Evolutionary conservation across 2,329 filamentous ascomycete genomes (phyloP).

Genomic region (Penicillium sp.): DNA sequence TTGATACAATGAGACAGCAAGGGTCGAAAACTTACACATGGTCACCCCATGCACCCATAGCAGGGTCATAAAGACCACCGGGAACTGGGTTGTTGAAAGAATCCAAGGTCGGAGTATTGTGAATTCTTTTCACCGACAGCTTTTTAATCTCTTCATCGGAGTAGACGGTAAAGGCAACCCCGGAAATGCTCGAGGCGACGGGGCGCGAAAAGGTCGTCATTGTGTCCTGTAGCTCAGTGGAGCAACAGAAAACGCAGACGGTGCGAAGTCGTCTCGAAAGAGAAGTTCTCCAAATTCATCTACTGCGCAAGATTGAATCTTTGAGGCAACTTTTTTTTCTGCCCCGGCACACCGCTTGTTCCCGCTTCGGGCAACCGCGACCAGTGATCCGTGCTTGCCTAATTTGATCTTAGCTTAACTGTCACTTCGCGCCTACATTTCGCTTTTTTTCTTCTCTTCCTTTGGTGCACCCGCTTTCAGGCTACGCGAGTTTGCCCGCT

Average conservation of each 20-base stretch:
- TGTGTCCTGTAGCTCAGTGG: conserved; percentile 34
- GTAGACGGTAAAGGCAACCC: conserved; percentile 87
- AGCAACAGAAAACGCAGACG: conserved; percentile 36
- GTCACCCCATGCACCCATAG: conserved; percentile 86
- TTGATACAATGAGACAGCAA: conserved; percentile 7
- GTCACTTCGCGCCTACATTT: conserved; percentile 4
- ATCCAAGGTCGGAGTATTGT: conserved; percentile 93
- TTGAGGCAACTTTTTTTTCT: conserved; percentile 42
- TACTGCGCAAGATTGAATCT: conserved; percentile 32
- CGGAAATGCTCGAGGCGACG: conserved; percentile 77
- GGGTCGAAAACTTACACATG: conserved; percentile 62
- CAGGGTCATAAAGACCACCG: conserved; percentile 88
- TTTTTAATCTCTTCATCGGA: conserved; percentile 78
- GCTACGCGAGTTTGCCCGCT: background rate
- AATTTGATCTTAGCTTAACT: background rate
- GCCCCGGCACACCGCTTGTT: conserved; percentile 34
- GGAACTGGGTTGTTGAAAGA: conserved; percentile 84
- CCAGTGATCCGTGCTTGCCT: conserved; percentile 8
- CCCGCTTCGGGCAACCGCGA: conserved; percentile 18
- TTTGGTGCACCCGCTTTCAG: background rate
- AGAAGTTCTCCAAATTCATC: conserved; percentile 26
- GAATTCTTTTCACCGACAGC: conserved; percentile 90
- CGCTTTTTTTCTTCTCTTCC: conserved; percentile 8
- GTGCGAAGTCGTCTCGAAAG: conserved; percentile 28
- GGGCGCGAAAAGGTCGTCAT: conserved; percentile 65